phyloP scores from a whole-genome alignment of 2,329 filamentous ascomycete genomes.

The Penicillium fuscoglaucum region DNA sequence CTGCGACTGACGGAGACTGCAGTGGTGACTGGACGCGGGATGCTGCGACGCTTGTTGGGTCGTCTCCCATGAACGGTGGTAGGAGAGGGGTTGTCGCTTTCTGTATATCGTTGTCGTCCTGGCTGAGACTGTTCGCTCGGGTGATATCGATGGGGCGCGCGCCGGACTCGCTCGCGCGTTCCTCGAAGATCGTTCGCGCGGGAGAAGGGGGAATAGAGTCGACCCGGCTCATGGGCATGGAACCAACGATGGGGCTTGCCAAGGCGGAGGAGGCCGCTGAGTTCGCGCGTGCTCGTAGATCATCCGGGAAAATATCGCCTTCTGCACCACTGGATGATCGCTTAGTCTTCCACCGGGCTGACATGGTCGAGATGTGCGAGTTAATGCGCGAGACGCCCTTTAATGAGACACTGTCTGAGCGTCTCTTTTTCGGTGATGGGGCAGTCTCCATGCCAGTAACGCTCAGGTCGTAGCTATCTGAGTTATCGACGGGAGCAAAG shows the following conservation, averaged over 20 bases:
- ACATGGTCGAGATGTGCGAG: constrained; percentile 72
- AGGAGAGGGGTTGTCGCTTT: constrained; percentile 80
- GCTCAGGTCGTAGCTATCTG: constrained; percentile 51
- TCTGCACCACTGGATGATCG: constrained; percentile 38
- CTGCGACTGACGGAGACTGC: constrained; percentile 77
- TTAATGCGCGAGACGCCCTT: constrained; percentile 64
- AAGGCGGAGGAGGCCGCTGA: constrained; percentile 43
- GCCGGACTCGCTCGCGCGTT: constrained; percentile 52
- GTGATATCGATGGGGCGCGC: constrained; percentile 55
- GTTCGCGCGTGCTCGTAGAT: constrained; percentile 43
- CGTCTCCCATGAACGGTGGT: constrained; percentile 72
- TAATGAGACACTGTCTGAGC: constrained; percentile 49
- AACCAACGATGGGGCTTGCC: constrained; percentile 37
- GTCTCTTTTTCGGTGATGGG: constrained; percentile 57
- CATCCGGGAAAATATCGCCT: constrained; percentile 32
- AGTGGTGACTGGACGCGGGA: constrained; percentile 73
- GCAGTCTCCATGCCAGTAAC: constrained; percentile 63
- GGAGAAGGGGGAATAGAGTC: constrained; percentile 64
- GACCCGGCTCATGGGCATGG: constrained; percentile 39
- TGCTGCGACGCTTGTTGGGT: constrained; percentile 48
- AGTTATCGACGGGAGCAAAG: constrained; percentile 30
- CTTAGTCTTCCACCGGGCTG: constrained; percentile 47
- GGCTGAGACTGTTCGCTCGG: constrained; percentile 51
- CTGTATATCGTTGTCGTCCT: constrained; percentile 57
- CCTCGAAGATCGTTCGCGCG: constrained; percentile 62